Evolutionary conservation across 768 basidiomycete genomes (phyloP), one percentile per base, ranked within the genome.

Genomic region (Terana coerulea): DNA sequence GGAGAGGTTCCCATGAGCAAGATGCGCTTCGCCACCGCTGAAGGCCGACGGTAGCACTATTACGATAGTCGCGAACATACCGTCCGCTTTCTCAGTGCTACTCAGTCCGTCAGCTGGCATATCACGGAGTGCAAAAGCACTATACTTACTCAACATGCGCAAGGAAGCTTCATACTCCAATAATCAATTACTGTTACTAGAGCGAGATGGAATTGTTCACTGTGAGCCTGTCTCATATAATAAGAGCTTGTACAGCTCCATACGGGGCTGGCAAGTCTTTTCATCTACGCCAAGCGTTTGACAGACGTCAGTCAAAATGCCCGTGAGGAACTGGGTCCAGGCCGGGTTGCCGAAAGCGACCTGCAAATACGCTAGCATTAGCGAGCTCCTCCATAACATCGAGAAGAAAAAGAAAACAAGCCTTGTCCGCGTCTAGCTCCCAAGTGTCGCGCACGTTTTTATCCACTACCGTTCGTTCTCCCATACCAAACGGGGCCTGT

Each of bases 1-100:
- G 5, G 61, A 63, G 8, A 59, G 56, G n/a, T 58, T 55, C 1
- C 65, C 64, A 60, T 78, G 75, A 0, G 74, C 68, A 4, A 79
- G 62, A 45, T 71, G 71, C 3, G 75, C 71, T 47, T 72, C 61
- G 4, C 78, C 79, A 5, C 79, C 79, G 1, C 65, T 67, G 54
- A 74, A 42, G 6, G 45, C 53, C 0, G 78, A 78, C 3, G 77
- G 77, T 2, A 80, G 68, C 4, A 77, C 56, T 22, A 80, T 62
- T 39, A 79, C 65, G 21, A 78, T 61, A 0, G 78, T 77, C 8
- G 78, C 79, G 53, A 81, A 79, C 75, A 78, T 78, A 1, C 73
- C 75, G 25, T 69, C 52, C 1, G 66, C 64, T 57, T 77, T 77
- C 48, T 74, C 74, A 1, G 76, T 78, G 49, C 76, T 78, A 14